Base-by-base conservation (phyloP, 2,329 filamentous ascomycete genomes). In the Aspergillus pseudotamarii region DNA sequence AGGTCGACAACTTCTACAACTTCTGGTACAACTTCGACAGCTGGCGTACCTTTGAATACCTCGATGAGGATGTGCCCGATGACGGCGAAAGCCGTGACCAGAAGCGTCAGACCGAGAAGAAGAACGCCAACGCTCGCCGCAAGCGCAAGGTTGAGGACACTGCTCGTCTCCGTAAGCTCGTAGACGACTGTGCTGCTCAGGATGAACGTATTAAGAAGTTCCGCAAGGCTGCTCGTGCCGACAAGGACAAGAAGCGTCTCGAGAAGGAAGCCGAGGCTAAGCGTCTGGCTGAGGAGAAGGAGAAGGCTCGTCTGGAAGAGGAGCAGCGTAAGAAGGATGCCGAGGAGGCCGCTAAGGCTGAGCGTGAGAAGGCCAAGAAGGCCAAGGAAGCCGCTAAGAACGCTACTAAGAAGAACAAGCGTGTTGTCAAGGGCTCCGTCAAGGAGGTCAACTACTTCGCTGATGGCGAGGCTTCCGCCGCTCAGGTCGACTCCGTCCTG, bases 101-200 rank as follows among this genome's bases (percentile, higher is more conserved):
- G 85, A 98, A 97, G 86, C 92, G 95, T 63, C 94, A 99, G 81
- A 89, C 95, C 72, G 95, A 99, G 85, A 91, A 94, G 79, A 99
- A 99, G 90, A 99, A 99, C 83, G 88, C 91, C 83, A 97, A 97
- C 78, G 89, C 93, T 46, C 92, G 95, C 79, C 96, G 95, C 83
- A 99, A 99, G 93, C 96, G 94, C 88, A 99, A 99, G 94, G 93
- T 90, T 30, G 95, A 99, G 85, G 96, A 99, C 82, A 96, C 91
- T 72, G 86, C 91, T 58, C 94, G 96, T 74, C 88, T 99, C 65
- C 89, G 95, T 75, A 91, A 94, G 81, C 80, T 97, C 61, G 89
- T 99, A 30, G 95, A 99, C 76, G 92, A 97, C 68, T 89, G 87
- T 70, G 88, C 94, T 21, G 89, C 90, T 36, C 85, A 87, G 50